Evolutionary conservation across 2,329 filamentous ascomycete genomes (phyloP).

Genomic region (Monosporascus sp.): DNA sequence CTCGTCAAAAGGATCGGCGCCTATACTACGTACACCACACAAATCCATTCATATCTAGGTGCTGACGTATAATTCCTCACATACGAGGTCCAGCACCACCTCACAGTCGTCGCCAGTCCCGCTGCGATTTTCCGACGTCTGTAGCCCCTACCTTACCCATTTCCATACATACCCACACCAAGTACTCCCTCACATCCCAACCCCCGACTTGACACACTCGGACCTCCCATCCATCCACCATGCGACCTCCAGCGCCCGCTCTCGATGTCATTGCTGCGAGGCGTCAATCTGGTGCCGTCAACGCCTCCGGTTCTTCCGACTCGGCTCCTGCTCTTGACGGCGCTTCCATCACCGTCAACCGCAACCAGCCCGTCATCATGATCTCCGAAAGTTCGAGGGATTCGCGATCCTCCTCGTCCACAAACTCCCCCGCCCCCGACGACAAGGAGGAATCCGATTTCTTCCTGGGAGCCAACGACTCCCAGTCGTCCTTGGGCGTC

Average conservation of each 20-base stretch:
- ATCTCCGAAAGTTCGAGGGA: slow-evolving; percentile 38
- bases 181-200: not conserved
- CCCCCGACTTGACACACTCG: not conserved
- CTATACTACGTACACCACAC: too few relatives aligned
- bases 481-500: slow-evolving; percentile 81
- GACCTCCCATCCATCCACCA: slow-evolving; percentile 3
- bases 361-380: slow-evolving; percentile 7
- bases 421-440: slow-evolving; percentile 67
- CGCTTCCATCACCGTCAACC: slow-evolving; percentile 2
- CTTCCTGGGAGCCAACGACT: slow-evolving; percentile 84
- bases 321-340: slow-evolving; percentile 2
- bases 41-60: not conserved
- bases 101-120: not conserved
- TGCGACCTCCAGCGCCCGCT: slow-evolving; percentile 22
- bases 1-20: not conserved
- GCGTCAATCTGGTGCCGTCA: slow-evolving; percentile 9
- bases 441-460: slow-evolving; percentile 93
- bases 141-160: not conserved
- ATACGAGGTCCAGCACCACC: not conserved
- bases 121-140: not conserved
- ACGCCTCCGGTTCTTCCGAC: not conserved
- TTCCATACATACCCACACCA: not conserved
- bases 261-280: slow-evolving; percentile 24
- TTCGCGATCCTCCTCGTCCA: slow-evolving; percentile 60
- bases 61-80: not conserved